Base-by-base conservation (phyloP, 192 early-diverging fungal species). In the Mortierella antarctica region DNA sequence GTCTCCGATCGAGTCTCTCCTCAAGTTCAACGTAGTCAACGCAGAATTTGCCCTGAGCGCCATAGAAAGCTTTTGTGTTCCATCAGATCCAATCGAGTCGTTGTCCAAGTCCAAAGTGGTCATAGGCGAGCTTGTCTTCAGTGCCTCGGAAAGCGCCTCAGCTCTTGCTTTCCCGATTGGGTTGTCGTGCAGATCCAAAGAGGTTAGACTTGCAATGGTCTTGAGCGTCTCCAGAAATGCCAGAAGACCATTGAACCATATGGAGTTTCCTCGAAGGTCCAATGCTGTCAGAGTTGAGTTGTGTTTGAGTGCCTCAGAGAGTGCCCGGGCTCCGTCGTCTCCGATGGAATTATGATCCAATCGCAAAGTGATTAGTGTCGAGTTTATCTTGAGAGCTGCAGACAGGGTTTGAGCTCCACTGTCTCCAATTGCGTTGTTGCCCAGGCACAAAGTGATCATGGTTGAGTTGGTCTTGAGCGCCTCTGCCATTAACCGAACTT, bases 381-480 rank as follows among this genome's bases (percentile, higher is more conserved):
- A 7, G 42, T 46, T 61, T 14, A 44, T 10, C 59, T 61, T 61
- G 59, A 61, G 44, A 18, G 59, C 59, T 15, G 42, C 59, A 13
- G 59, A 61, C 59, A 61, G 44, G 6, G 59, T 20, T 7, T 23
- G 39, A 13, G 59, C 59, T 46, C 42, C 44, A 46, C 46, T 23
- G 13, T 61, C 14, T 44, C 42, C 59, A 45, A 61, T 61, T 44
- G 41, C 42, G 59, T 61, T 61, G 59, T 17, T 17, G 15, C 14
- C 4, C 13, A 44, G 46, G 17, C 46, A 6, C n/a, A n/a, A n/a
- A n/a, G n/a, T n/a, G n/a, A n/a, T 44, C 42, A 61, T n/a, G 15
- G 59, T 61, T 7, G 9, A 7, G 59, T 61, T 61, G 40, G 17
- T 44, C 59, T 61, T 61, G 59, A 61, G 59, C n/a, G 59, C 59